phyloP scores from a whole-genome alignment of 2,329 filamentous ascomycete species.

The Alternaria gansuensis region DNA sequence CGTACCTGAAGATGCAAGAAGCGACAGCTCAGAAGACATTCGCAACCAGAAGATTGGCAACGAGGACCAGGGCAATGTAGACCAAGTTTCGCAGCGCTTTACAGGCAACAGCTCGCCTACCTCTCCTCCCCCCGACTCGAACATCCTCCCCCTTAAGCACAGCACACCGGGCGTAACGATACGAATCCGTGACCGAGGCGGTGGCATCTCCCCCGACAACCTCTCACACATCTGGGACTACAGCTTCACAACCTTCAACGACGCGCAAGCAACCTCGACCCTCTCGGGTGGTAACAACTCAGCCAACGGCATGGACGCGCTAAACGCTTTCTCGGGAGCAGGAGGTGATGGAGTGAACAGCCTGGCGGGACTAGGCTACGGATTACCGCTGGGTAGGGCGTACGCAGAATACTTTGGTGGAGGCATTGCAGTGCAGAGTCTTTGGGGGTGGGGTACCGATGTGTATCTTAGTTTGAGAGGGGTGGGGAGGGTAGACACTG shows the following conservation, averaged over 20 bases:
- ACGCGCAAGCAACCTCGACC: slow-evolving; percentile 63
- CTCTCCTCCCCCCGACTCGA: slow-evolving; percentile 38
- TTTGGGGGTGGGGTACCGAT: slow-evolving; percentile 89
- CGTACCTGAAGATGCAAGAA: slow-evolving; percentile 28
- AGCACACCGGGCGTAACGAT: slow-evolving; percentile 87
- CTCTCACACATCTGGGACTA: slow-evolving; percentile 94
- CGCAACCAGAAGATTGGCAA: slow-evolving; percentile 35
- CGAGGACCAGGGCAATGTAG: slow-evolving; percentile 44
- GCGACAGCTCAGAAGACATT: slow-evolving; percentile 20
- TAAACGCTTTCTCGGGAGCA: slow-evolving; percentile 77
- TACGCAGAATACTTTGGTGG: slow-evolving; percentile 99
- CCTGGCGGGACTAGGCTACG: slow-evolving; percentile 90
- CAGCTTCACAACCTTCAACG: slow-evolving; percentile 93
- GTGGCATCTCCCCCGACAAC: slow-evolving; percentile 86
- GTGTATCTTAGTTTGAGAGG: slow-evolving; percentile 70
- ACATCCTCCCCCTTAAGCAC: slow-evolving; percentile 57
- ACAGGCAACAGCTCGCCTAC: slow-evolving; percentile 36
- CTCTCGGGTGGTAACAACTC: slow-evolving; percentile 52
- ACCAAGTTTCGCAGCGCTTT: slow-evolving; percentile 44
- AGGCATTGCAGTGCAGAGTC: slow-evolving; percentile 90
- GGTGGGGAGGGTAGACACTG: slow-evolving; percentile 59
- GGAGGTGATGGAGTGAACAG: slow-evolving; percentile 78
- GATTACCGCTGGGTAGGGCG: slow-evolving; percentile 85
- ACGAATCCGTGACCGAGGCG: slow-evolving; percentile 92
- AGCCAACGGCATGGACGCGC: slow-evolving; percentile 64